Evolutionary conservation across 108 stramenopile species (phyloP).

Genomic region (Nitzschia putrida): DNA sequence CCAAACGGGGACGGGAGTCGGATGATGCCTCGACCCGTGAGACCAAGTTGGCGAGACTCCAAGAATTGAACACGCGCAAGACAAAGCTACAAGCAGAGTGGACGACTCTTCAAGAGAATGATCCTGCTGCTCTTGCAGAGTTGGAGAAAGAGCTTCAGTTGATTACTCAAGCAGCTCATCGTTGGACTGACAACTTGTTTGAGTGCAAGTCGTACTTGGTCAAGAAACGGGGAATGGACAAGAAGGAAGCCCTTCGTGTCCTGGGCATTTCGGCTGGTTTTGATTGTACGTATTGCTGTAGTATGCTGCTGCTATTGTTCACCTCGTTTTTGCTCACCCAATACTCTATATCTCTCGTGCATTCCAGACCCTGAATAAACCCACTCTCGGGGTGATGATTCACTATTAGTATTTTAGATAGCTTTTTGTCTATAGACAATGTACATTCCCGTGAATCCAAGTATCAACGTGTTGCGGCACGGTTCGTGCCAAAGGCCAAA

Average conservation of each 20-base stretch:
- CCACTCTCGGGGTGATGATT: too few species aligned
- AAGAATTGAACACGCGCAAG: constrained; percentile 50
- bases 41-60: constrained; percentile 61
- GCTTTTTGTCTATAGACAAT: neutral
- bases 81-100: constrained; percentile 47
- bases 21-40: constrained; percentile 45
- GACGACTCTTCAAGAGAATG: constrained; percentile 80
- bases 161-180: constrained; percentile 70
- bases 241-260: constrained; percentile 71
- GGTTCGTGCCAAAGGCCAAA: neutral
- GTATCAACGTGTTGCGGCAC: neutral
- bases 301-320: neutral
- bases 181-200: constrained; percentile 95
- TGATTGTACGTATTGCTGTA: constrained; percentile 58
- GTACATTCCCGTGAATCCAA: neutral
- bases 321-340: neutral
- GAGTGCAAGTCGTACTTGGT: constrained; percentile 71
- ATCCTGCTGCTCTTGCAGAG: constrained; percentile 84
- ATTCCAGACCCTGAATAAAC: constrained; percentile 4
- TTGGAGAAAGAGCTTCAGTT: constrained; percentile 50
- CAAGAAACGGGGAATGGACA: constrained; percentile 89
- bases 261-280: constrained; percentile 68
- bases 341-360: neutral
- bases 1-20: constrained; percentile 84
- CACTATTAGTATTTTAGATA: too few species aligned